These are phyloP conservation scores for Prunus padus DNA, from an alignment of 306 rosid species.

Conservation along the genomic window DNA sequence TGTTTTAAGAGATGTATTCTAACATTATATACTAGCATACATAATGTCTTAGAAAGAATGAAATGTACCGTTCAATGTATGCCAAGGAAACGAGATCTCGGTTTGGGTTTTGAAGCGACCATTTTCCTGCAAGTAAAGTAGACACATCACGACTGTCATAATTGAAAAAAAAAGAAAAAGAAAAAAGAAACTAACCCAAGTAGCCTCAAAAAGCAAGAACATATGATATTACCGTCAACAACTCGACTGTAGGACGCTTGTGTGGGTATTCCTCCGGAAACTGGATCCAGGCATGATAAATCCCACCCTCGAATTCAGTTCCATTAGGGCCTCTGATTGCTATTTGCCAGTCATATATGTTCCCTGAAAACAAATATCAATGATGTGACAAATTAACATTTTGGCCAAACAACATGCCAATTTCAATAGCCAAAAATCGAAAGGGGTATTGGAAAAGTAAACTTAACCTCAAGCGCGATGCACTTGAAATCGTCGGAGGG, in stretches of 20 bases:
- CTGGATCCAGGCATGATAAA: too few relatives aligned
- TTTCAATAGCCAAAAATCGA: too few relatives aligned
- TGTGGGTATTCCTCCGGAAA: conserved; percentile 73
- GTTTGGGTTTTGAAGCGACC: conserved; percentile 3
- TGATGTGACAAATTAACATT: neutral
- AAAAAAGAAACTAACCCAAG: too few relatives aligned
- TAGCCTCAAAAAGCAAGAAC: neutral
- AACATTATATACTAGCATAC: neutral
- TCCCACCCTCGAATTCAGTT: too few relatives aligned
- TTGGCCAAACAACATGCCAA: too few relatives aligned
- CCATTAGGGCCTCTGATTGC: too few relatives aligned
- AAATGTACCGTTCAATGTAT: too few relatives aligned
- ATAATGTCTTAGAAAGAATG: neutral
- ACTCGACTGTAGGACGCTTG: conserved; percentile 78
- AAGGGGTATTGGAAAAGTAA: too few relatives aligned
- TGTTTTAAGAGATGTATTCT: too few relatives aligned
- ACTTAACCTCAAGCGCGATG: conserved; percentile 22
- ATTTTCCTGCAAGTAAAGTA: too few relatives aligned
- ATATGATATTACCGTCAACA: conserved; percentile 51
- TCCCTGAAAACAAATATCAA: conserved; percentile 44
- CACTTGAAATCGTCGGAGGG: conserved; percentile 9
- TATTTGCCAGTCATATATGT: conserved; percentile 83
- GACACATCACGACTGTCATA: too few relatives aligned
- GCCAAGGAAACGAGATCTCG: too few relatives aligned
- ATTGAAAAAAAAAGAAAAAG: neutral